Conservation (phyloP, 2,329 filamentous ascomycete genomes). For the Fusarium burgessii region DNA sequence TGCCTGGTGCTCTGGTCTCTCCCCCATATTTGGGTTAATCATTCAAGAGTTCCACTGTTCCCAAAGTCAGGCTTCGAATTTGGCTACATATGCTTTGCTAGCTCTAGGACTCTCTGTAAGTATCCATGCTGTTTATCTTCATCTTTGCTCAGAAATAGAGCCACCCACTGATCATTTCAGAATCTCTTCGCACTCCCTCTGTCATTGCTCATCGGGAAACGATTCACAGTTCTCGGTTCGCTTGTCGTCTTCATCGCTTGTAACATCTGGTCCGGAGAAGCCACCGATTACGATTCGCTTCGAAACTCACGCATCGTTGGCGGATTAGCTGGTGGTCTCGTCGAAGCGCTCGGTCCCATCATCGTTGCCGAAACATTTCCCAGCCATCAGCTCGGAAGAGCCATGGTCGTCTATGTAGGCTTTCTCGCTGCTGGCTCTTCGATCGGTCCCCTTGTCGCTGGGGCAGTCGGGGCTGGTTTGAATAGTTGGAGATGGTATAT, state of each 20-base stretch:
- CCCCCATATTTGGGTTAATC: conserved; percentile 5
- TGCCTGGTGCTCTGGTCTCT: conserved; percentile 16
- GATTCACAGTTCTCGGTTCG: conserved; percentile 1
- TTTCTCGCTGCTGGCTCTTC: conserved; percentile 8
- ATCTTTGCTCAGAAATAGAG: too few species aligned
- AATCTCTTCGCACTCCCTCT: conserved; percentile 9
- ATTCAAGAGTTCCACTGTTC: conserved; percentile 12
- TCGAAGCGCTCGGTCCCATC: conserved; percentile 15
- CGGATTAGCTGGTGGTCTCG: conserved; percentile 7
- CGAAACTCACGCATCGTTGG: conserved; percentile 2
- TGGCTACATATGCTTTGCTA: neutral
- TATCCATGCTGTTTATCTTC: neutral
- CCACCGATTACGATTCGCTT: neutral
- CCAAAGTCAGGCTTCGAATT: neutral
- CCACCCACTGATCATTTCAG: neutral
- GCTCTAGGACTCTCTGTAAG: conserved; percentile 12
- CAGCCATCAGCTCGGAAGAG: neutral
- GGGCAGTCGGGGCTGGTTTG: neutral
- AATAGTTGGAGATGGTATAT: conserved; percentile 17
- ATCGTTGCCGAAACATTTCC: conserved; percentile 17
- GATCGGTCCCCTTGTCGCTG: neutral
- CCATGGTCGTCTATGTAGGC: conserved; percentile 12
- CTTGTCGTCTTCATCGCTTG: conserved; percentile 4
- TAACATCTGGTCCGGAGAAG: conserved; percentile 12
- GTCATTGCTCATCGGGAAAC: neutral